A percentile compares a stretch with the other conserved stretches of the same genome.
phyloP scores from a whole-genome alignment of 2,329 filamentous ascomycete genomes.

The Myriosclerotinia scirpicola region DNA sequence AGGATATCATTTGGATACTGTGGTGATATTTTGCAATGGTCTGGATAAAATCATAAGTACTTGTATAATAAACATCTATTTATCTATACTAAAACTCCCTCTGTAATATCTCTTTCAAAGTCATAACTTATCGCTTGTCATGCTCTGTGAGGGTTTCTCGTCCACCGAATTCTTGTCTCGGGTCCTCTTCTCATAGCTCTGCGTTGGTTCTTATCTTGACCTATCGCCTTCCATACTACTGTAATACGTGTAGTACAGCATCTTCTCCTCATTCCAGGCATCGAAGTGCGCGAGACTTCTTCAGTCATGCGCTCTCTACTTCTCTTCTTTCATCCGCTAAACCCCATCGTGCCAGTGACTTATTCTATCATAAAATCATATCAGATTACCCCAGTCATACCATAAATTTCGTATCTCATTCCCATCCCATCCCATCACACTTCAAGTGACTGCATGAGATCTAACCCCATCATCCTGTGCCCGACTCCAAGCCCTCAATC shows the following conservation, averaged over 20 bases:
- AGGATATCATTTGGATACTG: background rate
- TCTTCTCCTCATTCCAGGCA: background rate
- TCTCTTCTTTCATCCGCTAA: background rate
- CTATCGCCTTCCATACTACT: background rate
- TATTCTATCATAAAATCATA: background rate
- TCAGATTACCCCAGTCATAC: background rate
- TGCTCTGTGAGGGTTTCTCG: background rate
- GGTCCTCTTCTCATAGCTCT: conserved; percentile 11
- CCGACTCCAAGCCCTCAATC: conserved; percentile 21
- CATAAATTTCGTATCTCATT: conserved; percentile 1
- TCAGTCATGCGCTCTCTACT: background rate
- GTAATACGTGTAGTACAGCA: conserved; percentile 1
- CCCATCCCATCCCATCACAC: background rate
- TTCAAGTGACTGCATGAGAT: conserved; percentile 12
- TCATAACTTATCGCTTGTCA: conserved; percentile 1
- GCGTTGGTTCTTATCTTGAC: conserved; percentile 4
- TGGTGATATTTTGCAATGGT: too few relatives aligned
- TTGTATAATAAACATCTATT: background rate
- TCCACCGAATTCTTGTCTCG: conserved; percentile 17
- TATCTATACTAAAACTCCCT: background rate
- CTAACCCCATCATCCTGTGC: background rate
- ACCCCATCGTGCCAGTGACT: background rate
- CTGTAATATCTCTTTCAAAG: background rate
- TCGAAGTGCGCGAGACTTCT: background rate
- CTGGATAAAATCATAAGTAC: background rate